Base-by-base conservation (phyloP, 2,329 filamentous ascomycete genomes). In the Cylindrodendrum hubeiense region DNA sequence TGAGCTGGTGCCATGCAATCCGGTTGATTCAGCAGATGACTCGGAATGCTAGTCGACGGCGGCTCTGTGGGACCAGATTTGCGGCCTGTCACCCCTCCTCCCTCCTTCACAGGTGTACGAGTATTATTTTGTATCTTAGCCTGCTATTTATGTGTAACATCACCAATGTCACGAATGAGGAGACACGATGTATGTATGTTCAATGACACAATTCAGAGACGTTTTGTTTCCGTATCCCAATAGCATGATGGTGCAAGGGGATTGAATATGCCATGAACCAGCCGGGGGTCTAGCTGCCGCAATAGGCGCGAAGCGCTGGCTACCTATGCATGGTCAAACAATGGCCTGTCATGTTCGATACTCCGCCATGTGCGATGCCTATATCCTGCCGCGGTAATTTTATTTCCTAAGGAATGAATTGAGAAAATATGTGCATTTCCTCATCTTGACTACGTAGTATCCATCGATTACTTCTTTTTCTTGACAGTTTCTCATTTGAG, bases 71-170 rank as follows among this genome's bases (percentile, higher is more conserved):
- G 33, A 49, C 21, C 6, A 13, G 26, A 52, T 43, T 49, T 44
- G n/a, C 17, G 15, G 44, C 51, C 15, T 50, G 9, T 22, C 9
- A 56, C 34, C 26, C 33, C 37, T 59, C 43, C 43, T 50, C 33
- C n/a, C 50, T 55, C 49, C 41, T 30, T 64, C 37, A 54, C 12
- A 19, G 37, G 22, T 59, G 49, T 49, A 59, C 50, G 60, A 54
- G 34, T 58, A 63, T 53, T 33, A 21, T 58, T 59, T 17, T 59
- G 61, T 59, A 64, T 39, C 43, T 50, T 43, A 50, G 54, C 60
- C 49, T 50, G 33, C 43, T 54, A 43, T 26, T 33, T 63, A 39
- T 39, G 47, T 61, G 60, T 58, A 64, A 59, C 49, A 64, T 22
- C 26, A 64, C 17, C 49, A 53, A 58, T 41, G 19, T 58, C 21